Conservation (phyloP, 164 flowering plant genomes). For the Euptelea pleiosperma region DNA sequence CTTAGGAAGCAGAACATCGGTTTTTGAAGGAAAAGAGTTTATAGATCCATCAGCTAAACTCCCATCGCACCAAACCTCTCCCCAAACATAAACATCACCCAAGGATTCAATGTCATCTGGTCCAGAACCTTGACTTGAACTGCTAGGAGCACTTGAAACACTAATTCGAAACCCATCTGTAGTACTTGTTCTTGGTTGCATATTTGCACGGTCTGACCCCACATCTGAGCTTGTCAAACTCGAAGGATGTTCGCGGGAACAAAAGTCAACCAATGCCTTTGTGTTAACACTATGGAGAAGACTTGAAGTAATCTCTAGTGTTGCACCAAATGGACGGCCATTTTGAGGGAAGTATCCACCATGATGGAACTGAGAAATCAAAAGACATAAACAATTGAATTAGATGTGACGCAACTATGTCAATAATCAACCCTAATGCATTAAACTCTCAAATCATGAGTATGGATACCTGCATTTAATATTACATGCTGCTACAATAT, state of each 20-base stretch:
- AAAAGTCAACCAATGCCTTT: slow-evolving; percentile 38
- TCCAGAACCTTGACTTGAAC: slow-evolving; percentile 86
- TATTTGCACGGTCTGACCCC: slow-evolving; percentile 72
- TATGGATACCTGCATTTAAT: too few species aligned
- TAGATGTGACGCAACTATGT: background rate
- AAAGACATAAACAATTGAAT: background rate
- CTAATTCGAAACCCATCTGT: slow-evolving; percentile 83
- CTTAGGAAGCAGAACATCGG: slow-evolving; percentile 70
- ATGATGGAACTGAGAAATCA: slow-evolving; percentile 27
- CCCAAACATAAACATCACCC: slow-evolving; percentile 98
- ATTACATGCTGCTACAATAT: background rate
- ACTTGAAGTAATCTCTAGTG: slow-evolving; percentile 41
- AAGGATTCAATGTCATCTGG: slow-evolving; percentile 88
- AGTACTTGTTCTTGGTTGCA: slow-evolving; percentile 70
- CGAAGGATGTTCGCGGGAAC: slow-evolving; percentile 29
- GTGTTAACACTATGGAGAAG: slow-evolving; percentile 26
- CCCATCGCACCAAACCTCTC: slow-evolving; percentile 73
- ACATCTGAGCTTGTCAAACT: slow-evolving; percentile 68
- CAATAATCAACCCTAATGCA: too few species aligned
- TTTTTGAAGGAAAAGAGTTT: slow-evolving; percentile 31
- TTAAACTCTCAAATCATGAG: too few species aligned
- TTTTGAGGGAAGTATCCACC: slow-evolving; percentile 35
- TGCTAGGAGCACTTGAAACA: slow-evolving; percentile 86
- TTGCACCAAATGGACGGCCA: slow-evolving; percentile 37
- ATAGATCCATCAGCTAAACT: slow-evolving; percentile 35